A percentile compares a stretch with the other conserved stretches of the same genome.
These are phyloP conservation scores for Prunella vulgaris DNA, from an alignment of 257 asterid genomes.

Conservation along the genomic window DNA sequence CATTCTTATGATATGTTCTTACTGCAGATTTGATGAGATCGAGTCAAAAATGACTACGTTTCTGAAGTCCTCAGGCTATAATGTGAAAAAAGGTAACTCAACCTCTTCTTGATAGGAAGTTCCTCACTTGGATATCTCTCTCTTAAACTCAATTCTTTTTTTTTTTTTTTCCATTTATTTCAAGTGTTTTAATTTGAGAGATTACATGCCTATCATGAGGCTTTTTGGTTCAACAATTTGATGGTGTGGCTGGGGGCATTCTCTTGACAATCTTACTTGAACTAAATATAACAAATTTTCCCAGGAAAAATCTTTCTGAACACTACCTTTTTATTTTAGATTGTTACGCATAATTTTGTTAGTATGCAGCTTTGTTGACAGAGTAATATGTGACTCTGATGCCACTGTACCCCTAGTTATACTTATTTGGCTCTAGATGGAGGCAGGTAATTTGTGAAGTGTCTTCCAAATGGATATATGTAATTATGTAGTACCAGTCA, in stretches of 20 bases:
- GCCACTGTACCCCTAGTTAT: background rate
- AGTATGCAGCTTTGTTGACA: background rate
- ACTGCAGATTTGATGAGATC: slow-evolving; percentile 88
- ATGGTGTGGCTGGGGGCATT: background rate
- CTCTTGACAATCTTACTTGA: background rate
- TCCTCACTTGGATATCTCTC: background rate
- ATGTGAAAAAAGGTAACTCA: slow-evolving; percentile 79
- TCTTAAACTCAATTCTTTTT: background rate
- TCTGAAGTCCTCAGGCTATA: slow-evolving; percentile 77
- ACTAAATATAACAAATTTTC: background rate
- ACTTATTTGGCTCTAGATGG: background rate
- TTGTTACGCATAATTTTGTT: background rate
- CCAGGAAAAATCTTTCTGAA: background rate
- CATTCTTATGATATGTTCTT: slow-evolving; percentile 14
- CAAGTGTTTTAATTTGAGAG: background rate
- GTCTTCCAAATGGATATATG: background rate
- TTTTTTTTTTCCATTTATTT: background rate
- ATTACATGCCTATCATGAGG: background rate
- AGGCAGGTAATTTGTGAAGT: background rate
- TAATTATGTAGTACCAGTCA: background rate
- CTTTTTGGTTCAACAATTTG: background rate
- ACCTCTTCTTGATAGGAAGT: slow-evolving; percentile 10
- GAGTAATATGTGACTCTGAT: background rate
- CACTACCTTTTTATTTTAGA: background rate
- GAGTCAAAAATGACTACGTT: slow-evolving; percentile 71